phyloP scores from a whole-genome alignment of 2,329 filamentous ascomycete genomes.

The Leptographium procerum region DNA sequence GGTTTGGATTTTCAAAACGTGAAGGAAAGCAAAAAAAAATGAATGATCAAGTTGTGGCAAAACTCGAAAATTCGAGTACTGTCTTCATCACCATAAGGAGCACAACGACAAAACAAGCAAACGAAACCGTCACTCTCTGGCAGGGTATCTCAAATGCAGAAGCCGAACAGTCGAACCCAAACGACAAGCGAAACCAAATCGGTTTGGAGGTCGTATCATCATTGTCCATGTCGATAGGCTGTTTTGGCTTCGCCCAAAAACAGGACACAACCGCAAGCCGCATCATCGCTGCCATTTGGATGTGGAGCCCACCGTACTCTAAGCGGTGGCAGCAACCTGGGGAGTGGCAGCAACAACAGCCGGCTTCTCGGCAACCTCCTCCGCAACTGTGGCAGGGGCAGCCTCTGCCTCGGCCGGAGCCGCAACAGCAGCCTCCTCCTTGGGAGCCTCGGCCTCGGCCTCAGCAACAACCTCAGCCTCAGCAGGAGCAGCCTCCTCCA shows the following conservation, averaged over 20 bases:
- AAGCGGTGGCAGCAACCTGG: constrained; percentile 40
- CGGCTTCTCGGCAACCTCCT: constrained; percentile 23
- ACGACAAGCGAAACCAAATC: constrained; percentile 13
- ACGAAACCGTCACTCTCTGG: constrained; percentile 2
- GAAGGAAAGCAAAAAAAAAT: constrained; percentile 1
- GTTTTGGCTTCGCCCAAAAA: not conserved
- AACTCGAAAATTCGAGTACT: not conserved
- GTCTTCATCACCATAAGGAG: not conserved
- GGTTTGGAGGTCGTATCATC: constrained; percentile 13
- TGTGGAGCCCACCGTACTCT: constrained; percentile 18
- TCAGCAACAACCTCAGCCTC: constrained; percentile 17
- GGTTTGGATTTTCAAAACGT: not conserved
- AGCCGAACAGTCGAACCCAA: constrained; percentile 34
- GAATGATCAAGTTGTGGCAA: not conserved
- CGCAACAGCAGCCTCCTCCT: constrained; percentile 17
- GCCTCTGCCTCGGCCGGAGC: constrained; percentile 17
- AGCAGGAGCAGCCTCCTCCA: constrained; percentile 22
- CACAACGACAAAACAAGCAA: not conserved
- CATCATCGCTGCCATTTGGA: not conserved
- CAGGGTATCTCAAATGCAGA: constrained; percentile 36
- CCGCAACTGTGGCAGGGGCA: constrained; percentile 17
- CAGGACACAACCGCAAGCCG: not conserved
- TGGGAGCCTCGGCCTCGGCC: not conserved
- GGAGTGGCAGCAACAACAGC: constrained; percentile 27
- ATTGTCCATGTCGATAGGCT: not conserved